These are phyloP conservation scores for Cadophora sp. DNA, from an alignment of 2,329 filamentous ascomycete species.

Conservation along the genomic window DNA sequence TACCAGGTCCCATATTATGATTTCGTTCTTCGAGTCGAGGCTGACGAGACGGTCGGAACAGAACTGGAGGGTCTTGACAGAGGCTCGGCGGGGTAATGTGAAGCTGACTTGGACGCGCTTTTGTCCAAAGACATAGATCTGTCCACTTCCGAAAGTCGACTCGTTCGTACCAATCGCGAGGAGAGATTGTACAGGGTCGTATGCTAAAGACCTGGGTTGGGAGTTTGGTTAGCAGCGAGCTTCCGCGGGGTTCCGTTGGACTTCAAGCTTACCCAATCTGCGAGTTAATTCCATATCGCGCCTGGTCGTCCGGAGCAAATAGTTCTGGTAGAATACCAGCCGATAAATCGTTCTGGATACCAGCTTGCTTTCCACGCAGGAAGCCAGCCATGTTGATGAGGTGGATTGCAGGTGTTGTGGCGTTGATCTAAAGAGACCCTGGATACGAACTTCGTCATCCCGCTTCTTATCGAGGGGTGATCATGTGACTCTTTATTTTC, in stretches of 20 bases:
- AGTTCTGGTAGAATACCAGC: slow-evolving; percentile 77
- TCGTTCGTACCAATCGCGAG: slow-evolving; percentile 91
- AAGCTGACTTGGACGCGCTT: slow-evolving; percentile 80
- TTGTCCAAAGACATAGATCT: slow-evolving; percentile 89
- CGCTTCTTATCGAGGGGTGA: neutral
- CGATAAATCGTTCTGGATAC: slow-evolving; percentile 90
- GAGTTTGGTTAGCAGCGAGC: slow-evolving; percentile 26
- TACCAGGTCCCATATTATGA: slow-evolving; percentile 83
- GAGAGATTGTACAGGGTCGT: slow-evolving; percentile 92
- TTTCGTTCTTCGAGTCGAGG: slow-evolving; percentile 84
- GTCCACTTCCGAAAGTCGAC: slow-evolving; percentile 82
- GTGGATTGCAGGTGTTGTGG: slow-evolving; percentile 7
- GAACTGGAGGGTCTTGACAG: slow-evolving; percentile 81
- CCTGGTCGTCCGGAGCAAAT: slow-evolving; percentile 84
- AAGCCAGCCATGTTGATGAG: slow-evolving; percentile 76
- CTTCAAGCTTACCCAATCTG: slow-evolving; percentile 62
- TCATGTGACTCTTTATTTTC: slow-evolving; percentile 13
- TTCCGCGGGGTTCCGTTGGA: slow-evolving; percentile 15
- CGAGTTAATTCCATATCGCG: slow-evolving; percentile 82
- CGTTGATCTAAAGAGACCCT: neutral
- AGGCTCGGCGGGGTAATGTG: slow-evolving; percentile 72
- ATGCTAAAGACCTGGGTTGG: slow-evolving; percentile 77
- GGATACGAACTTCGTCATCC: slow-evolving; percentile 13
- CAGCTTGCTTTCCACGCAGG: slow-evolving; percentile 89
- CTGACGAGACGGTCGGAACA: slow-evolving; percentile 85